These are phyloP conservation scores for Cyclospora cayetanensis DNA, from an alignment of 169 alveolate genomes.

Conservation along the genomic window DNA sequence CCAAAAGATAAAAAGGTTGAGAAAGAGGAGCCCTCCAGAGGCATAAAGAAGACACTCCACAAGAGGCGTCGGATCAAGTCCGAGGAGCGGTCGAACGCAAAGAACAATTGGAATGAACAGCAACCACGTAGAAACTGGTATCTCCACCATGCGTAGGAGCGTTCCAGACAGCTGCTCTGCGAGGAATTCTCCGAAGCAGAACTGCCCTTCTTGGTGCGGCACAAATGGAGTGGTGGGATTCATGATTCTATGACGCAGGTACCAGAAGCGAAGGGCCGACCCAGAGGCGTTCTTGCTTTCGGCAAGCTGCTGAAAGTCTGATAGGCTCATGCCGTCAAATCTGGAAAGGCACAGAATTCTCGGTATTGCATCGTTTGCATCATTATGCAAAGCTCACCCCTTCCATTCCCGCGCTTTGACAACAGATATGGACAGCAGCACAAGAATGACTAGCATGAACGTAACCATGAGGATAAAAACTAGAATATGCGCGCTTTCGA, in stretches of 20 bases:
- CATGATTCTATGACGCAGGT: slow-evolving; percentile 35
- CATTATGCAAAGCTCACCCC: slow-evolving; percentile 22
- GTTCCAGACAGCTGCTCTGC: slow-evolving; percentile 56
- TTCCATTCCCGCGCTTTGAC: slow-evolving; percentile 31
- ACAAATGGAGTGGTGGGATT: slow-evolving; percentile 63
- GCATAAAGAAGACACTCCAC: slow-evolving; percentile 35
- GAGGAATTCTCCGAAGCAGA: slow-evolving; percentile 66
- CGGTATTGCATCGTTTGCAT: neutral
- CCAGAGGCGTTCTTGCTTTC: slow-evolving; percentile 10
- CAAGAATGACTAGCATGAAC: neutral
- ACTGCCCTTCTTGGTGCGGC: slow-evolving; percentile 57
- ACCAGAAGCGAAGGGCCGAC: slow-evolving; percentile 53
- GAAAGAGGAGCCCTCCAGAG: slow-evolving; percentile 46
- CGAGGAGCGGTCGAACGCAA: slow-evolving; percentile 61
- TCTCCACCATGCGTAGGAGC: slow-evolving; percentile 37
- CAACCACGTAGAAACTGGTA: slow-evolving; percentile 64
- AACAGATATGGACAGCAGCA: slow-evolving; percentile 15
- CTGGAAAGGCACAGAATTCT: neutral
- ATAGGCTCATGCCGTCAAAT: slow-evolving; percentile 1
- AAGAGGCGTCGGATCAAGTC: slow-evolving; percentile 46
- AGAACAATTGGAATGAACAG: slow-evolving; percentile 47
- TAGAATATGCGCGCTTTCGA: slow-evolving; percentile 66
- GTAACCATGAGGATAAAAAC: slow-evolving; percentile 62
- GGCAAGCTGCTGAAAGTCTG: slow-evolving; percentile 44
- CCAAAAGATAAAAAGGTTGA: slow-evolving; percentile 41